Evolutionary conservation across 345 rosid species (phyloP).

Genomic region (Rhizophora apiculata): DNA sequence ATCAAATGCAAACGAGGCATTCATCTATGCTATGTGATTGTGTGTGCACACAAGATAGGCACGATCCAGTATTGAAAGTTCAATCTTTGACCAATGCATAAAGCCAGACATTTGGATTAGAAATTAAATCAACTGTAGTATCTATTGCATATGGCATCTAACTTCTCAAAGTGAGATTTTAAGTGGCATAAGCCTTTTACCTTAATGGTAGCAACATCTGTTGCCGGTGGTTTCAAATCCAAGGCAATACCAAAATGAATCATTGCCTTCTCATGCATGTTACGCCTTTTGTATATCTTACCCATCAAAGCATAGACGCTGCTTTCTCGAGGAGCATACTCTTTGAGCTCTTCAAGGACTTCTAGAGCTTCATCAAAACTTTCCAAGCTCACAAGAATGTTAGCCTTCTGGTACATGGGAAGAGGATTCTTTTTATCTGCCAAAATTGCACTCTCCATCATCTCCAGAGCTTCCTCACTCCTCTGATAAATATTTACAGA

Average conservation of each 20-base stretch:
- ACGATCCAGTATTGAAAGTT: neutral
- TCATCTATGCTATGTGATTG: neutral
- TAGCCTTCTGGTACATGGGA: conserved; percentile 98
- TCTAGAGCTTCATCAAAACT: conserved; percentile 79
- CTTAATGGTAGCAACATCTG: conserved; percentile 91
- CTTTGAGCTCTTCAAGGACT: conserved; percentile 92
- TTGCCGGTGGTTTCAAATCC: conserved; percentile 94
- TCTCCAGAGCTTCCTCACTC: conserved; percentile 78
- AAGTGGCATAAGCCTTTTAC: conserved; percentile 27
- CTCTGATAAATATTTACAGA: conserved; percentile 47
- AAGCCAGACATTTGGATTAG: too few species aligned
- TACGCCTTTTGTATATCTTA: conserved; percentile 65
- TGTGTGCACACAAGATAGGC: neutral
- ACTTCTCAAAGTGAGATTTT: neutral
- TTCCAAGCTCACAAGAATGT: conserved; percentile 70
- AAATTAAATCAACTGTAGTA: neutral
- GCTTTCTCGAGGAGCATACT: conserved; percentile 88
- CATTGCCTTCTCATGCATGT: conserved; percentile 86
- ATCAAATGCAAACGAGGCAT: neutral
- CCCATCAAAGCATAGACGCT: conserved; percentile 97
- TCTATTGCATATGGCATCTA: neutral
- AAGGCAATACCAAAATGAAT: conserved; percentile 90
- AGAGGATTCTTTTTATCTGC: conserved; percentile 95
- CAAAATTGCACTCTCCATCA: conserved; percentile 86
- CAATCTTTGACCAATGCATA: neutral